phyloP scores from a whole-genome alignment of 1,139 yeast species.

The Geotrichum fermentans region DNA sequence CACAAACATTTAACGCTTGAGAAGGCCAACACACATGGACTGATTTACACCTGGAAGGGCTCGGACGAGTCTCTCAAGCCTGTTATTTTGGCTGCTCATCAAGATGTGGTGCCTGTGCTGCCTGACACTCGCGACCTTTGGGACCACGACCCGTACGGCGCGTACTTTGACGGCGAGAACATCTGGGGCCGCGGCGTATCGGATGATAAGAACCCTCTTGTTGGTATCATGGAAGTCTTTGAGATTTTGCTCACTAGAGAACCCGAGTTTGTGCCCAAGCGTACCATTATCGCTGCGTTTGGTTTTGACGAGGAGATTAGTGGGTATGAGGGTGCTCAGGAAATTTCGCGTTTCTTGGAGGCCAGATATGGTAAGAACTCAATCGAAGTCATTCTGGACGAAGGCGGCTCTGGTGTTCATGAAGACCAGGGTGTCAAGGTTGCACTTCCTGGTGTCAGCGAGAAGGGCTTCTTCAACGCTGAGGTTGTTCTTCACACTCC shows the following conservation, averaged over 20 bases:
- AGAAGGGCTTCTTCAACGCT: constrained; percentile 59
- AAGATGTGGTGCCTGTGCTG: constrained; percentile 81
- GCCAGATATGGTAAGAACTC: constrained; percentile 53
- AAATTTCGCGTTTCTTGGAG: constrained; percentile 43
- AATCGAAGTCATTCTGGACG: constrained; percentile 57
- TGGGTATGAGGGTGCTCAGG: constrained; percentile 54
- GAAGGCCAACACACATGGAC: constrained; percentile 59
- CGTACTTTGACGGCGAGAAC: constrained; percentile 54
- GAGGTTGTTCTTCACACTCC: constrained; percentile 48
- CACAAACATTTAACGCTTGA: constrained; percentile 48
- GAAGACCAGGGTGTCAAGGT: constrained; percentile 45
- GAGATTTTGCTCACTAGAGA: constrained; percentile 45
- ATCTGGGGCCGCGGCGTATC: constrained; percentile 64
- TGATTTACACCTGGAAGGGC: constrained; percentile 66
- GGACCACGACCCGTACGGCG: constrained; percentile 68
- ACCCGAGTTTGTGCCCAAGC: constrained; percentile 47
- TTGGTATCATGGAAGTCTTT: constrained; percentile 55
- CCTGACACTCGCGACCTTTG: constrained; percentile 52
- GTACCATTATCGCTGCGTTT: constrained; percentile 55
- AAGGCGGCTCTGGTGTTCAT: constrained; percentile 47
- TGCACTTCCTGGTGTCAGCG: constrained; percentile 59
- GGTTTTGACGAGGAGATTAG: constrained; percentile 73
- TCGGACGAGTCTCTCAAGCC: constrained; percentile 53
- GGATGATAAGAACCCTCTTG: constrained; percentile 58
- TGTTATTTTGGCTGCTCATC: constrained; percentile 66